phyloP scores from a whole-genome alignment of 2,329 filamentous ascomycete genomes.

The Lecanicillium sp. region DNA sequence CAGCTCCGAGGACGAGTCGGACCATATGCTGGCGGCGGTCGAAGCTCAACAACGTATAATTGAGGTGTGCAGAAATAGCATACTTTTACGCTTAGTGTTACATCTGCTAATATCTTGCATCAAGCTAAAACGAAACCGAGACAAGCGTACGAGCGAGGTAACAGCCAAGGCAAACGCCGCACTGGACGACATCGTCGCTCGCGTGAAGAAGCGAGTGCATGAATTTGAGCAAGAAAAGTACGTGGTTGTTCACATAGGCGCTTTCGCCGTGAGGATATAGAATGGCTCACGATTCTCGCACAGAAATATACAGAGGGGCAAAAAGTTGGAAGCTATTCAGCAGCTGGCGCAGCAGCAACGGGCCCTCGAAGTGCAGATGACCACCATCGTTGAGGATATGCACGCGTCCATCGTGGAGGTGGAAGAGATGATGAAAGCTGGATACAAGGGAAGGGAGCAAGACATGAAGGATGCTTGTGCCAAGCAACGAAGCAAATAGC shows the following conservation, averaged over 20 bases:
- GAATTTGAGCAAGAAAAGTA: constrained; percentile 16
- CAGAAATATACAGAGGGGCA: not conserved
- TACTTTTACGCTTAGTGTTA: not conserved
- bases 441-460: constrained; percentile 18
- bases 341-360: not conserved
- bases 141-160: constrained; percentile 16
- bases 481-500: too few relatives aligned
- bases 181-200: constrained; percentile 14
- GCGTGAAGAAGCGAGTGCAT: constrained; percentile 14
- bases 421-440: constrained; percentile 22
- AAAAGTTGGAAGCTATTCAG: constrained; percentile 2
- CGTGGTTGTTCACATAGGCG: not conserved
- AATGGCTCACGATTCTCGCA: not conserved
- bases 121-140: constrained; percentile 23
- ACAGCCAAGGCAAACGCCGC: constrained; percentile 15
- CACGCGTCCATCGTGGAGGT: constrained; percentile 13
- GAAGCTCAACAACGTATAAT: constrained; percentile 20
- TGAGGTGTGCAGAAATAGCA: constrained; percentile 12
- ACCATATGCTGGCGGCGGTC: constrained; percentile 15
- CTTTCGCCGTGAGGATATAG: too few relatives aligned
- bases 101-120: not conserved
- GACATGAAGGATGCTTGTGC: constrained; percentile 12
- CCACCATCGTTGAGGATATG: constrained; percentile 7
- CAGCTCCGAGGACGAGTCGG: constrained; percentile 13
- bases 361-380: constrained; percentile 4